phyloP scores from a whole-genome alignment of 2,329 filamentous ascomycete species.

The Colletotrichum kahawae region DNA sequence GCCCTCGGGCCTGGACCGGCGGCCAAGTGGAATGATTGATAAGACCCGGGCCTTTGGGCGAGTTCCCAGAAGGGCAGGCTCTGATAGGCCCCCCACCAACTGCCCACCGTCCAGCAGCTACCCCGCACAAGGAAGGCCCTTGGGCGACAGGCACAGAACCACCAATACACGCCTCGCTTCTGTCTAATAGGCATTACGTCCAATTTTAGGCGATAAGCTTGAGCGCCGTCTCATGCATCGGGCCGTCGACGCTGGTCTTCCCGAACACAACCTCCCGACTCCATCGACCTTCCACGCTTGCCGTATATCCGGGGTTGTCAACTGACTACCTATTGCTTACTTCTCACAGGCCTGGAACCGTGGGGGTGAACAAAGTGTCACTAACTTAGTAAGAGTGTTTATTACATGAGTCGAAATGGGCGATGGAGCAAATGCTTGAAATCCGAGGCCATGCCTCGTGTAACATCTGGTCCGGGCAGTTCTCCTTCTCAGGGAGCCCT shows the following conservation, averaged over 20 bases:
- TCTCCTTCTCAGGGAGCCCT: not conserved
- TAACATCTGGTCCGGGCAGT: not conserved
- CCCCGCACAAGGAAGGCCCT: constrained; percentile 18
- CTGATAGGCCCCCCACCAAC: constrained; percentile 7
- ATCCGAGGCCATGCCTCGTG: not conserved
- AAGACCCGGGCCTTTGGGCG: not conserved
- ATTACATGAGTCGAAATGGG: not conserved
- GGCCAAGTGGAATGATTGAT: constrained; percentile 22
- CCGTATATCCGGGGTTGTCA: not conserved
- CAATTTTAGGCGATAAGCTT: constrained; percentile 19
- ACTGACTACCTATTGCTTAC: not conserved
- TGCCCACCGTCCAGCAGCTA: not conserved
- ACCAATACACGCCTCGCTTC: constrained; percentile 7
- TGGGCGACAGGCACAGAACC: not conserved
- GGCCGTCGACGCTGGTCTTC: not conserved
- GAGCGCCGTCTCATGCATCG: not conserved
- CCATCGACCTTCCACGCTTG: not conserved
- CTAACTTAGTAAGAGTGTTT: not conserved
- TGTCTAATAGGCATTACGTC: constrained; percentile 22
- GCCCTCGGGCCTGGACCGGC: constrained; percentile 19
- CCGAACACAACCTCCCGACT: not conserved
- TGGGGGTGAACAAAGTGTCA: not conserved
- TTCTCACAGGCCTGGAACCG: not conserved
- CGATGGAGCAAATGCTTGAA: not conserved
- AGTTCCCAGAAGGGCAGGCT: not conserved